Evolutionary conservation across 2,329 filamentous ascomycete genomes (phyloP).

Genomic region (Fusarium sp.): DNA sequence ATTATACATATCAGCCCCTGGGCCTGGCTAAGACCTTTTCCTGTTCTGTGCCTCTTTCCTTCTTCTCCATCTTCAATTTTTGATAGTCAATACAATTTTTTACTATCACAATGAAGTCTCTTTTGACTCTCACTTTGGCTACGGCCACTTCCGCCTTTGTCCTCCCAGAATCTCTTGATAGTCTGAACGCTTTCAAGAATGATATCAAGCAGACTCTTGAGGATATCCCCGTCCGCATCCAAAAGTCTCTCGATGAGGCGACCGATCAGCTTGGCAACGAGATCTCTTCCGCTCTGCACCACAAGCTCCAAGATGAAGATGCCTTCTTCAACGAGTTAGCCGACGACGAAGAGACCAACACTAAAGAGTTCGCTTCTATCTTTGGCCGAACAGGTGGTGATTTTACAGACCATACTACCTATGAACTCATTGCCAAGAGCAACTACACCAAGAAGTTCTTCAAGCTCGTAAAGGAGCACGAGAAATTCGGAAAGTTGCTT

Average conservation of each 20-base stretch:
- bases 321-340: background rate
- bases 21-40: background rate
- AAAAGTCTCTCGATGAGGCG: conserved; percentile 23
- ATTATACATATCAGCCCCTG: background rate
- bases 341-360: background rate
- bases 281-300: conserved; percentile 23
- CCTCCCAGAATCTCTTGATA: conserved; percentile 24
- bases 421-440: conserved; percentile 79
- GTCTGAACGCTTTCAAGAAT: conserved; percentile 15
- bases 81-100: background rate
- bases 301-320: conserved; percentile 20
- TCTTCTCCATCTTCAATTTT: background rate
- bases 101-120: conserved; percentile 34
- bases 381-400: conserved; percentile 38
- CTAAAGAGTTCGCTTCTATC: background rate
- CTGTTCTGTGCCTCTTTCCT: background rate
- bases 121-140: conserved; percentile 31
- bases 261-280: conserved; percentile 29
- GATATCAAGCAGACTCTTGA: conserved; percentile 17
- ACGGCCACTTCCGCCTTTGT: conserved; percentile 39
- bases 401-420: conserved; percentile 77
- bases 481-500: conserved; percentile 76
- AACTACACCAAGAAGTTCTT: conserved; percentile 83
- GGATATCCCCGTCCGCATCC: conserved; percentile 14
- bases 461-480: conserved; percentile 77